These are phyloP conservation scores for Pseudoneurospora amorphoporcata DNA, from an alignment of 495 filamentous ascomycete species.

Conservation along the genomic window DNA sequence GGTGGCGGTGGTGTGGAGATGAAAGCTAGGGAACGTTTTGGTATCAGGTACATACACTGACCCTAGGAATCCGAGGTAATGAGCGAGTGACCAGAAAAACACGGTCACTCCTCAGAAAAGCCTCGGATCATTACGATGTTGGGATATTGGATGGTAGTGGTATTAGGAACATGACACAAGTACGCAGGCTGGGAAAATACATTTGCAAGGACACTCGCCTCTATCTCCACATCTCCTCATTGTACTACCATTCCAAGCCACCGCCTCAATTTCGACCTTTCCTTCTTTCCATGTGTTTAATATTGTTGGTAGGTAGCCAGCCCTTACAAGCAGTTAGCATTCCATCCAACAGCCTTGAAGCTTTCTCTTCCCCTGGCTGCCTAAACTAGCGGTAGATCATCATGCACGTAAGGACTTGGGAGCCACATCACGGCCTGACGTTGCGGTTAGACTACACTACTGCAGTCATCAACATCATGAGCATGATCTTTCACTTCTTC, in stretches of 20 bases:
- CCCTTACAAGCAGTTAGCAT: not conserved
- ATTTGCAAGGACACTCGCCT: not conserved
- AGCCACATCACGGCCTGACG: not conserved
- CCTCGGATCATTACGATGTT: not conserved
- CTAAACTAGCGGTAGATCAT: not conserved
- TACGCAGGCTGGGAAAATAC: not conserved
- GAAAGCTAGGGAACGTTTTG: not conserved
- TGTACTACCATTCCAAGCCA: not conserved
- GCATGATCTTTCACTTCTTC: not conserved
- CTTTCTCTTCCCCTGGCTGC: not conserved
- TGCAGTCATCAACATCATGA: not conserved
- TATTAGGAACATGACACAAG: not conserved
- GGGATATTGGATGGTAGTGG: not conserved
- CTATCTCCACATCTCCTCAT: not conserved
- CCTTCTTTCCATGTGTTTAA: not conserved
- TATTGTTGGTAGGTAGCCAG: not conserved
- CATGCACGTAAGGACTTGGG: not conserved
- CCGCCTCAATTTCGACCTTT: not conserved
- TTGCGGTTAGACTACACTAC: not conserved
- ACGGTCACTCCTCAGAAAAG: not conserved
- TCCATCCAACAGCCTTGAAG: not conserved
- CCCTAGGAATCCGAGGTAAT: not conserved
- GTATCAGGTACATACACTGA: not conserved
- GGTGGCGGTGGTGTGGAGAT: not conserved
- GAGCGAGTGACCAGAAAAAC: not conserved